These are phyloP conservation scores for Nicotiana obtusifolia DNA, from an alignment of 257 asterid species.

Conservation along the genomic window DNA sequence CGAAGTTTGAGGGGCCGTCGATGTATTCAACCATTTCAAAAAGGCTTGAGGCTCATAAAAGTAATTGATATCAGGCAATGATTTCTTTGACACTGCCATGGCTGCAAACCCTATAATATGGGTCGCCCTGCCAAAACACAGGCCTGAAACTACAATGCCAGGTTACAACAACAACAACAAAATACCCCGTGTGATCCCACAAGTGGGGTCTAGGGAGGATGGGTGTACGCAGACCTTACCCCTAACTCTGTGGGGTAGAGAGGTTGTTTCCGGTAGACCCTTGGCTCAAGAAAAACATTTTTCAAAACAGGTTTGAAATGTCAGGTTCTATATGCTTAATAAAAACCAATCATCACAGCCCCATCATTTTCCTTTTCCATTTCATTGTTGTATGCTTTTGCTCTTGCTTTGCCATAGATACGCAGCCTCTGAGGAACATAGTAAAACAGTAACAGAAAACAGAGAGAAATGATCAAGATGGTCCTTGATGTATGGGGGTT, in stretches of 20 bases:
- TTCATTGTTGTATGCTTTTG: background rate
- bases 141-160: background rate
- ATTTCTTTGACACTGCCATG: background rate
- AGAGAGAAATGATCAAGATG: background rate
- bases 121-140: slow-evolving; percentile 21
- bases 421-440: background rate
- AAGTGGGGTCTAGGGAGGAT: too few relatives aligned
- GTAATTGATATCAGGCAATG: background rate
- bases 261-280: too few relatives aligned
- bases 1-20: background rate
- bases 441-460: background rate
- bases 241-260: too few relatives aligned
- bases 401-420: background rate
- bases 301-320: too few relatives aligned
- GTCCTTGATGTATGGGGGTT: background rate
- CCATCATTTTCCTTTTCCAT: background rate
- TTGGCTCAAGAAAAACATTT: too few relatives aligned
- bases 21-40: background rate
- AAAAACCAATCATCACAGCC: slow-evolving; percentile 20
- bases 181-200: too few relatives aligned
- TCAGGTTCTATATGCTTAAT: slow-evolving; percentile 2
- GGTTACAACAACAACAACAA: too few relatives aligned
- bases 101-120: background rate
- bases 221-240: too few relatives aligned
- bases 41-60: background rate